Evolutionary conservation across 225 moss, liverwort and hornwort species (phyloP).

Genomic region (Marchantia polymorpha): DNA sequence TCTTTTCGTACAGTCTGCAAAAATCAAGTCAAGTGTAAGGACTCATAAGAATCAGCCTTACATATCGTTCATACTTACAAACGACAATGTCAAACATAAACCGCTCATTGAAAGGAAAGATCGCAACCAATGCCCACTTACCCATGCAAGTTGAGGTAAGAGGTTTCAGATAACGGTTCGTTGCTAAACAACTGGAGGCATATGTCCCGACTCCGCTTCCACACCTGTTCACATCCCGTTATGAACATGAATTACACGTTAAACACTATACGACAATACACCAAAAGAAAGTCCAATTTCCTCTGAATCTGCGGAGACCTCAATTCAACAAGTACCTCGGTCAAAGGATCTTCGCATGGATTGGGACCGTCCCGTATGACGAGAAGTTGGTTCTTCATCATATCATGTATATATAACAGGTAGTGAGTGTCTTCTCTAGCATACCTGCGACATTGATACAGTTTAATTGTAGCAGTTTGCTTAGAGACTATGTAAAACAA

Average conservation of each 20-base stretch:
- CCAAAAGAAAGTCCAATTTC: background rate
- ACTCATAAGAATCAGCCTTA: background rate
- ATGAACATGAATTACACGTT: background rate
- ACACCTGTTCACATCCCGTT: conserved; percentile 47
- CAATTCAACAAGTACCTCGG: conserved; percentile 42
- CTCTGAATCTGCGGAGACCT: background rate
- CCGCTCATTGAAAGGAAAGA: too few species aligned
- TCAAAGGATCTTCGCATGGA: conserved; percentile 57
- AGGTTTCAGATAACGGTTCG: conserved; percentile 70
- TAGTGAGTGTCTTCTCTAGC: conserved; percentile 98
- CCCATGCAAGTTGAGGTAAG: conserved; percentile 82
- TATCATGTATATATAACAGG: conserved; percentile 71
- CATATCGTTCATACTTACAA: too few species aligned
- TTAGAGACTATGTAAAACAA: background rate
- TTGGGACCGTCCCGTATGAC: conserved; percentile 33
- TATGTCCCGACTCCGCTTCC: conserved; percentile 80
- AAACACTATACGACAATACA: background rate
- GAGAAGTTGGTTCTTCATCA: conserved; percentile 61
- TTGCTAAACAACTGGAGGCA: conserved; percentile 80
- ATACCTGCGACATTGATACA: conserved; percentile 49
- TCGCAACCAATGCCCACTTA: conserved; percentile 25
- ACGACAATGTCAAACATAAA: too few species aligned
- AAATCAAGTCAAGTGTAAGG: background rate
- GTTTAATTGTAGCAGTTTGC: too few species aligned
- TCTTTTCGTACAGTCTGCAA: conserved; percentile 72